These are phyloP conservation scores for Coprinellus micaceus DNA, from an alignment of 768 basidiomycete species.

Conservation along the genomic window DNA sequence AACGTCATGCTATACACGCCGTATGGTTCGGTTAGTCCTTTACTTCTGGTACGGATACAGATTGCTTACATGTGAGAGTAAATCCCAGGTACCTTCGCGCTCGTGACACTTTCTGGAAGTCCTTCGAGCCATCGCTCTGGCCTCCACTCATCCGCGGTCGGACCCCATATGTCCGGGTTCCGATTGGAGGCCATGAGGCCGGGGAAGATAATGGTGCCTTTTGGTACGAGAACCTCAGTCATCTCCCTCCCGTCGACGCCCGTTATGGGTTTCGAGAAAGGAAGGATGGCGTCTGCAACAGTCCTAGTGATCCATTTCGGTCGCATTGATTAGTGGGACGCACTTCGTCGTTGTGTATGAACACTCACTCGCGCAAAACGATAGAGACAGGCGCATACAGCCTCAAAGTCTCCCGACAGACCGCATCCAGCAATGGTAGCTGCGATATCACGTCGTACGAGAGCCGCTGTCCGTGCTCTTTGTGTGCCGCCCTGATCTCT, in stretches of 20 bases:
- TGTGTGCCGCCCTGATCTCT: slow-evolving; percentile 32
- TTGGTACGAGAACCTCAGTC: slow-evolving; percentile 21
- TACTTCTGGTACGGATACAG: neutral
- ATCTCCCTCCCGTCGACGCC: slow-evolving; percentile 26
- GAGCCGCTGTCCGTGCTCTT: slow-evolving; percentile 22
- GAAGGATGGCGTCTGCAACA: slow-evolving; percentile 23
- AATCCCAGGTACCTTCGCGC: slow-evolving; percentile 15
- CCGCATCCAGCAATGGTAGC: slow-evolving; percentile 31
- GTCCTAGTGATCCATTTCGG: slow-evolving; percentile 14
- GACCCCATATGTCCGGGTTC: slow-evolving; percentile 33
- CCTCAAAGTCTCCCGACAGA: slow-evolving; percentile 32
- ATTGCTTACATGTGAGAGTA: slow-evolving; percentile 15
- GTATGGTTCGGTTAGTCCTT: too few species aligned
- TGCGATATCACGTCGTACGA: slow-evolving; percentile 27
- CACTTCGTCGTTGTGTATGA: neutral
- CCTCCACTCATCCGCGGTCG: slow-evolving; percentile 33
- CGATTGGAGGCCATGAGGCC: slow-evolving; percentile 27
- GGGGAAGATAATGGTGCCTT: slow-evolving; percentile 23
- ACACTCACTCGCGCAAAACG: slow-evolving; percentile 13
- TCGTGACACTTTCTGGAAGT: slow-evolving; percentile 29
- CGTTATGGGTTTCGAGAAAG: slow-evolving; percentile 27
- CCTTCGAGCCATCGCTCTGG: slow-evolving; percentile 37
- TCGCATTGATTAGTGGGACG: slow-evolving; percentile 13
- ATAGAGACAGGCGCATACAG: slow-evolving; percentile 19
- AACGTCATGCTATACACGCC: slow-evolving; percentile 37